phyloP scores from a whole-genome alignment of 257 asterid species.

The Scutellaria barbata region DNA sequence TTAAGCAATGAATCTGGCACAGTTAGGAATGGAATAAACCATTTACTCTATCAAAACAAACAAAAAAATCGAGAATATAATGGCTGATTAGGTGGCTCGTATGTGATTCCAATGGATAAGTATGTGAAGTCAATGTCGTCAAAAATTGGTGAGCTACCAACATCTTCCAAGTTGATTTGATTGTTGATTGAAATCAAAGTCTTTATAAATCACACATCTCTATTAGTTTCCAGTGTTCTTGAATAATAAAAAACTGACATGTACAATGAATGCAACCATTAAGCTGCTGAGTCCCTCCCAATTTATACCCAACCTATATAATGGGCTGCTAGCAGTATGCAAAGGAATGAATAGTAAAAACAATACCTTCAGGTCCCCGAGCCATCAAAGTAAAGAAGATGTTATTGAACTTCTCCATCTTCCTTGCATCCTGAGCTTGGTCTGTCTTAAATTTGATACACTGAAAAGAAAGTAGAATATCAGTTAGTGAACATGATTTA shows the following conservation, averaged over 20 bases:
- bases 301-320: constrained; percentile 1
- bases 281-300: background rate
- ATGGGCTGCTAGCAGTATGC: constrained; percentile 26
- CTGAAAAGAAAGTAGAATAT: constrained; percentile 42
- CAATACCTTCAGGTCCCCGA: constrained; percentile 83
- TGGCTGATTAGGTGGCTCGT: background rate
- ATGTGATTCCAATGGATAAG: background rate
- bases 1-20: constrained; percentile 2
- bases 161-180: constrained; percentile 8
- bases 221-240: background rate
- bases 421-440: constrained; percentile 89
- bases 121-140: background rate
- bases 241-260: background rate
- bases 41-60: constrained; percentile 2
- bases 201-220: background rate
- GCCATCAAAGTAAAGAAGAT: constrained; percentile 87
- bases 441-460: constrained; percentile 88
- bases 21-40: background rate
- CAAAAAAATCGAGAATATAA: background rate
- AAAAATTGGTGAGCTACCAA: background rate
- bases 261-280: background rate
- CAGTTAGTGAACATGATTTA: constrained; percentile 18
- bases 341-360: constrained; percentile 24
- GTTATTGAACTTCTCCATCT: constrained; percentile 84
- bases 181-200: background rate